Base-by-base conservation (phyloP, 176 grass and related monocot genomes). In the Avena atlantica region DNA sequence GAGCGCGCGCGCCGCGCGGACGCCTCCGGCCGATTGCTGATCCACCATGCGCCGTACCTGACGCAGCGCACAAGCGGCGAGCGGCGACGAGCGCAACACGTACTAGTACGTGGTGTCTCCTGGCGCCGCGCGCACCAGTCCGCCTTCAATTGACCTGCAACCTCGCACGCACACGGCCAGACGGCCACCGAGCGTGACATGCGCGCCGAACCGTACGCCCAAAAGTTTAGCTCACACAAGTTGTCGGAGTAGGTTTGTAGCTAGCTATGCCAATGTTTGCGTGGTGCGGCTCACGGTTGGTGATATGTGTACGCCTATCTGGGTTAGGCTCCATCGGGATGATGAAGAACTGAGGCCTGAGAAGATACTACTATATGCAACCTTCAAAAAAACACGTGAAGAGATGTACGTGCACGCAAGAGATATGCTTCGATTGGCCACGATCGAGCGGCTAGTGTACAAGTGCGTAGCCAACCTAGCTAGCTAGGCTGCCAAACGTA, bases 401-500 rank as follows among this genome's bases (percentile, higher is more conserved):
- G 83, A 81, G 69, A 60, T 21, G 81, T 77, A 47, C 81, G 86
- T 87, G 81, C 89, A 88, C 86, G 86, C 82, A 85, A 81, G 45
- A 29, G 36, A 52, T 80, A 20, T 57, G 6, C 9, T 20, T 40
- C 8, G 14, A 55, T 23, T 29, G 67, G 42, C 85, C n/a, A 63
- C 56, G 67, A 47, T 47, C 45, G 9, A 63, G 64, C 40, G 63
- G 13, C 86, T 2, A 27, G 47, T n/a, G n/a, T 4, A 52, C 72
- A 52, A 29, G 53, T 27, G 51, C 50, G 34, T 17, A 57, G 4
- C 20, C 20, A 25, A 27, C 1, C 70, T 36, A 42, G 4, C 7
- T 24, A 37, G 1, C 29, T 76, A 87, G 70, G 47, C 47, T 78
- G 72, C 80, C 70, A 15, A 45, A 66, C 47, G 70, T 76, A 55